Evolutionary conservation across 768 basidiomycete species (phyloP).

Genomic region (Suillus alpinus): DNA sequence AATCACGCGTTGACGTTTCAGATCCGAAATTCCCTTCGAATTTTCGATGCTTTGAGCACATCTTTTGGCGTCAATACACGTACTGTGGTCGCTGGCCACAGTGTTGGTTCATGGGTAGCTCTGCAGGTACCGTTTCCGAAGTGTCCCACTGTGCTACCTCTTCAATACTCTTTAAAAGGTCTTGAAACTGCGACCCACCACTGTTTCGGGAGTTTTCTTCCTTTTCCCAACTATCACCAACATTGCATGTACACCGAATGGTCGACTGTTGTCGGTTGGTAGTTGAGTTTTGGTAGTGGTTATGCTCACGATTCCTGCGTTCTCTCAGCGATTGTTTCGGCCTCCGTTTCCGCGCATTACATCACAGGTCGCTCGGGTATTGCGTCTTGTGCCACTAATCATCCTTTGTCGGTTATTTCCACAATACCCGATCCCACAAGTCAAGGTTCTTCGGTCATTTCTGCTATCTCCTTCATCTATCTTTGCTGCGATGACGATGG

Average conservation of each 20-base stretch:
- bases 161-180: slow-evolving; percentile 34
- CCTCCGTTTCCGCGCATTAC: slow-evolving; percentile 44
- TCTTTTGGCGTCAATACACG: slow-evolving; percentile 33
- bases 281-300: neutral
- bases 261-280: slow-evolving; percentile 54
- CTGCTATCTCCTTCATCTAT: slow-evolving; percentile 52
- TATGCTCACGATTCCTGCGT: neutral
- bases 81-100: slow-evolving; percentile 60
- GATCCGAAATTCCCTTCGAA: slow-evolving; percentile 52
- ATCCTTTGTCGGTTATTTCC: slow-evolving; percentile 45
- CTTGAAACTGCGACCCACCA: slow-evolving; percentile 42
- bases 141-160: neutral
- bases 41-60: slow-evolving; percentile 42
- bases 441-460: slow-evolving; percentile 45
- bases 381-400: slow-evolving; percentile 39
- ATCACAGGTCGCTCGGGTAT: slow-evolving; percentile 42
- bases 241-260: slow-evolving; percentile 66
- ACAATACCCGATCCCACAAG: slow-evolving; percentile 48
- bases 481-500: slow-evolving; percentile 56
- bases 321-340: slow-evolving; percentile 44
- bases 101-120: slow-evolving; percentile 70
- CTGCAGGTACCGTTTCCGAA: slow-evolving; percentile 43
- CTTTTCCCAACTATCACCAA: slow-evolving; percentile 70
- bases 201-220: slow-evolving; percentile 47
- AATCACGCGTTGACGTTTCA: slow-evolving; percentile 44